Base-by-base conservation (phyloP, 2,329 filamentous ascomycete genomes). In the Monosporascus sp. region DNA sequence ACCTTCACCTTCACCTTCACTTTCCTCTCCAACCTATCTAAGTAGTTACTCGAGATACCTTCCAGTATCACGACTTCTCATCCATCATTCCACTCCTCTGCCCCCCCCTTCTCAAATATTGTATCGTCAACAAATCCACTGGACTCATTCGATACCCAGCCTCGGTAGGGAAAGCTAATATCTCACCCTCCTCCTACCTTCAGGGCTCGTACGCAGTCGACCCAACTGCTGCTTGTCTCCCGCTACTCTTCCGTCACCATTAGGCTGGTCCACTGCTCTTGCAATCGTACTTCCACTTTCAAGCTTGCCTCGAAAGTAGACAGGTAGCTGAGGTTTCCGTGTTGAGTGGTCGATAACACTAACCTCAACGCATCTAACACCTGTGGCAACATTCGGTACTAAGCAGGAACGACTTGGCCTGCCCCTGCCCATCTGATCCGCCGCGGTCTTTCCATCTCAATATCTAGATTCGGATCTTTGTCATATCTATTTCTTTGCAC, bases 381-480 rank as follows among this genome's bases (percentile, higher is more conserved):
- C n/a, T 46, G 11, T 46, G 24, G n/a, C 14, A 46, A 27, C 3
- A 46, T 46, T n/a, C 4, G 22, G 24, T 46, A 31, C 17, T 44
- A 20, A 18, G 45, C 27, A 31, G 34, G 41, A 51, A 22, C 53
- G 54, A 59, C 45, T 36, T 47, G 17, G 34, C 50, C 49, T 42
- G 41, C 55, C 14, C 22, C 42, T 25, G n/a, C 22, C 24, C 15
- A 46, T 46, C 25, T 2, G 7, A 4, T 2, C 9, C 22, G 2
- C 11, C 25, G n/a, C 14, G 24, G 42, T 46, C 42, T 24, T 46
- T 25, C 42, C 42, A 46, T 46, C 24, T 45, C 49, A 49, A 37
- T 46, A 58, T 61, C 54, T 60, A 58, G 47, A 20, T 34, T 54
- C 53, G 27, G 50, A 57, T 58, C 50, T 57, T 48, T 49, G 53